These are phyloP conservation scores for Pseudocercospora fuligena DNA, from an alignment of 2,329 filamentous ascomycete genomes.

Conservation along the genomic window DNA sequence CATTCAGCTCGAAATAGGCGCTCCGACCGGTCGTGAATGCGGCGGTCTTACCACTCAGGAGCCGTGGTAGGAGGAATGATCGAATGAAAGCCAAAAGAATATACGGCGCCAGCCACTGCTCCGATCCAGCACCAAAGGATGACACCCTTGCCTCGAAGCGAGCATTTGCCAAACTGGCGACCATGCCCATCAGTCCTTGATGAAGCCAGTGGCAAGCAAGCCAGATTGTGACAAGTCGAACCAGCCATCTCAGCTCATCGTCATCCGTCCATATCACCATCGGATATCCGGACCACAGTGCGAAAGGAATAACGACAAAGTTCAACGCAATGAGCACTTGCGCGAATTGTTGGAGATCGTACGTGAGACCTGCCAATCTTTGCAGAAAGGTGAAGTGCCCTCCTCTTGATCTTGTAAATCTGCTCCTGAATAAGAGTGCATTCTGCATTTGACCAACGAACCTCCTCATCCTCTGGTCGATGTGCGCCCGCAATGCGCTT, in stretches of 20 bases:
- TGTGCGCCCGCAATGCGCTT: conserved; percentile 60
- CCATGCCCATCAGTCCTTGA: conserved; percentile 17
- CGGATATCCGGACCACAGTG: conserved; percentile 21
- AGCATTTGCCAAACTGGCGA: conserved; percentile 14
- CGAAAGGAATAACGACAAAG: conserved; percentile 21
- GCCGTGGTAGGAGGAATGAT: background rate
- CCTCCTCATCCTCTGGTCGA: conserved; percentile 64
- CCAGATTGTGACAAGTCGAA: conserved; percentile 19
- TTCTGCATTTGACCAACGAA: conserved; percentile 23
- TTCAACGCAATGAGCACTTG: conserved; percentile 20
- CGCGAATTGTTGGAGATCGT: conserved; percentile 18
- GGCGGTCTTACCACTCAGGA: conserved; percentile 61
- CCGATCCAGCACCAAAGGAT: conserved; percentile 18
- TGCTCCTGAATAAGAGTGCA: conserved; percentile 21
- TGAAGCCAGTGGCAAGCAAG: conserved; percentile 23
- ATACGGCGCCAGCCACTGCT: conserved; percentile 19
- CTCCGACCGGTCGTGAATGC: conserved; percentile 67
- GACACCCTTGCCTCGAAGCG: conserved; percentile 15
- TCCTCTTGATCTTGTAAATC: conserved; percentile 16
- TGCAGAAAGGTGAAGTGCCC: conserved; percentile 20
- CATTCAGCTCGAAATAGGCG: conserved; percentile 55
- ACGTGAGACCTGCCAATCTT: conserved; percentile 18
- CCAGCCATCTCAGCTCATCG: conserved; percentile 18
- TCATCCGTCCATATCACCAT: conserved; percentile 21
- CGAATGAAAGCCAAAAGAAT: conserved; percentile 12